phyloP scores from a whole-genome alignment of 345 rosid genomes.

The Punica granatum region DNA sequence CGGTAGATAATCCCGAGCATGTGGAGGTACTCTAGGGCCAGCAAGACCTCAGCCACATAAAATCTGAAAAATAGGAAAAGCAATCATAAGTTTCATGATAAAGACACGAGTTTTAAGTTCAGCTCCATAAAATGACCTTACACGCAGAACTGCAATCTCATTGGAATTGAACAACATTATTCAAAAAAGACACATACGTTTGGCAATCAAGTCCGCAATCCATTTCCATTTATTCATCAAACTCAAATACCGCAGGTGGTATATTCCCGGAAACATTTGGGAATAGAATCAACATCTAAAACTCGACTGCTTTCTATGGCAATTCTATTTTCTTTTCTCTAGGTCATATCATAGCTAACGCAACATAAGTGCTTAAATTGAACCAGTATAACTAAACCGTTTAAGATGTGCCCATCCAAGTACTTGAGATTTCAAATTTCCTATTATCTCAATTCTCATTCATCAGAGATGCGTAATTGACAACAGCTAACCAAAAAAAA shows the following conservation, averaged over 20 bases:
- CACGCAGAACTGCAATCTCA: background rate
- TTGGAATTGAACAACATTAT: too few species aligned
- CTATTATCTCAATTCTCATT: background rate
- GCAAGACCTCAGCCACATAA: conserved; percentile 67
- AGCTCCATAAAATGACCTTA: background rate
- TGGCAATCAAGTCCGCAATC: background rate
- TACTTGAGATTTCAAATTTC: background rate
- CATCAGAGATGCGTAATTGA: too few species aligned
- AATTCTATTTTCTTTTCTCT: background rate
- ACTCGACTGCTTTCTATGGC: background rate
- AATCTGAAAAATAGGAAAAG: conserved; percentile 33
- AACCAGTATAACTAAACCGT: background rate
- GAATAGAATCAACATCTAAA: background rate
- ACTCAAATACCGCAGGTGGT: too few species aligned
- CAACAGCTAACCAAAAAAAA: too few species aligned
- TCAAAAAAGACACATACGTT: background rate
- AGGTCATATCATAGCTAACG: background rate
- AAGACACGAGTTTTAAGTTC: background rate
- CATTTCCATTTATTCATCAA: too few species aligned
- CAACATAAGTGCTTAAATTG: background rate
- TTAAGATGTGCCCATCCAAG: too few species aligned
- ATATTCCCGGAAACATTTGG: too few species aligned
- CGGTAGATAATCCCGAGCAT: conserved; percentile 78
- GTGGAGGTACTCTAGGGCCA: conserved; percentile 68
- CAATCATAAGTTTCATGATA: background rate